phyloP scores from a whole-genome alignment of 306 rosid genomes.

The Dicorynia guianensis region DNA sequence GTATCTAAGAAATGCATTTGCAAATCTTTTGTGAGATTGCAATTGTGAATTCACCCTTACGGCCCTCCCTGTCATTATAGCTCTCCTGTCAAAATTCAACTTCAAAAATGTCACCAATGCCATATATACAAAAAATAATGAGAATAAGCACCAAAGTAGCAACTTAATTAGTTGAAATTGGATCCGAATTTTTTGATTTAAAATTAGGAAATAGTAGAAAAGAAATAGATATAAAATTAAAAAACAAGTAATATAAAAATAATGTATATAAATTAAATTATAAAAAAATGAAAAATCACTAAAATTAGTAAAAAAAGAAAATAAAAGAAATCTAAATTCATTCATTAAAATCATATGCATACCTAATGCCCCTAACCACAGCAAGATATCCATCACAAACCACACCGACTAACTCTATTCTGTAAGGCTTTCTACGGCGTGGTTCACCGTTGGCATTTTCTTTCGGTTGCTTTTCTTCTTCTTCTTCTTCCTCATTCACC shows the following conservation, averaged over 20 bases:
- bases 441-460: slow-evolving; percentile 20
- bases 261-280: too few relatives aligned
- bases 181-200: too few relatives aligned
- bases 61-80: slow-evolving; percentile 79
- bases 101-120: not conserved
- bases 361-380: slow-evolving; percentile 93
- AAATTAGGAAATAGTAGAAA: too few relatives aligned
- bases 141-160: slow-evolving; percentile 6
- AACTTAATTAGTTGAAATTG: not conserved
- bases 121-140: slow-evolving; percentile 6
- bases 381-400: slow-evolving; percentile 95
- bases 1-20: slow-evolving; percentile 69
- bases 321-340: too few relatives aligned
- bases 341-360: not conserved
- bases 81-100: slow-evolving; percentile 67
- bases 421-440: slow-evolving; percentile 62
- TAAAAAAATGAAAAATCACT: too few relatives aligned
- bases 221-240: too few relatives aligned
- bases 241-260: too few relatives aligned
- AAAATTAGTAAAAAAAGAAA: too few relatives aligned
- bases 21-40: slow-evolving; percentile 94
- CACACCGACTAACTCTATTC: slow-evolving; percentile 92
- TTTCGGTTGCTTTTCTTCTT: slow-evolving; percentile 24
- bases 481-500: slow-evolving; percentile 52
- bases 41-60: slow-evolving; percentile 89